A percentile compares a stretch with the other conserved stretches of the same genome.
phyloP scores from a whole-genome alignment of 768 basidiomycete species.

The Clitopilus hobsonii region DNA sequence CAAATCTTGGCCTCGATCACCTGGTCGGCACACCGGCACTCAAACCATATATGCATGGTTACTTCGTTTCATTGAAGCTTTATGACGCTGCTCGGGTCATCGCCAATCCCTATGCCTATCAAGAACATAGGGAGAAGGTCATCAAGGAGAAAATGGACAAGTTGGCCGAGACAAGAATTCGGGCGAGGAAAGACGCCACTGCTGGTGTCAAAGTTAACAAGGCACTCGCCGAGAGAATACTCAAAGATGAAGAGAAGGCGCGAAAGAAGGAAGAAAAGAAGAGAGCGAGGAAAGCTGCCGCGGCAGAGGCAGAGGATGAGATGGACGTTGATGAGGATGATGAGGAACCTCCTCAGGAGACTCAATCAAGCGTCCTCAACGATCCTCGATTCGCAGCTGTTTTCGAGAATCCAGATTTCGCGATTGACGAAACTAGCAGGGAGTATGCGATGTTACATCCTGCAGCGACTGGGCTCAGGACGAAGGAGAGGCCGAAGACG shows the following conservation, averaged over 20 bases:
- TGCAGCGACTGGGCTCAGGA: constrained; percentile 58
- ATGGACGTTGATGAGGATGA: constrained; percentile 32
- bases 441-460: constrained; percentile 95
- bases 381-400: constrained; percentile 90
- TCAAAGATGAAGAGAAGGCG: constrained; percentile 59
- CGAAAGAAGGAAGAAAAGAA: constrained; percentile 52
- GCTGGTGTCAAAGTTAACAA: constrained; percentile 68
- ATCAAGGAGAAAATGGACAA: constrained; percentile 89
- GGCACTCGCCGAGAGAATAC: constrained; percentile 81
- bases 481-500: constrained; percentile 48
- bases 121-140: constrained; percentile 87
- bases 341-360: constrained; percentile 24
- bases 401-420: constrained; percentile 88
- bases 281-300: constrained; percentile 40
- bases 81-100: constrained; percentile 95
- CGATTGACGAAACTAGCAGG: constrained; percentile 82
- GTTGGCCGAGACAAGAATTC: constrained; percentile 89
- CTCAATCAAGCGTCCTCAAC: constrained; percentile 53
- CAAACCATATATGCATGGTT: constrained; percentile 99
- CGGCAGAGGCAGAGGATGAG: constrained; percentile 30
- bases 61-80: constrained; percentile 92
- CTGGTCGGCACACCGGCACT: constrained; percentile 92
- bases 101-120: constrained; percentile 93
- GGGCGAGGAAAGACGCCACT: constrained; percentile 65
- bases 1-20: constrained; percentile 88